Percentiles rank a stretch among this genome's conserved stretches.
Conservation (phyloP, 345 rosid genomes). For the Rubroshorea leprosula region DNA sequence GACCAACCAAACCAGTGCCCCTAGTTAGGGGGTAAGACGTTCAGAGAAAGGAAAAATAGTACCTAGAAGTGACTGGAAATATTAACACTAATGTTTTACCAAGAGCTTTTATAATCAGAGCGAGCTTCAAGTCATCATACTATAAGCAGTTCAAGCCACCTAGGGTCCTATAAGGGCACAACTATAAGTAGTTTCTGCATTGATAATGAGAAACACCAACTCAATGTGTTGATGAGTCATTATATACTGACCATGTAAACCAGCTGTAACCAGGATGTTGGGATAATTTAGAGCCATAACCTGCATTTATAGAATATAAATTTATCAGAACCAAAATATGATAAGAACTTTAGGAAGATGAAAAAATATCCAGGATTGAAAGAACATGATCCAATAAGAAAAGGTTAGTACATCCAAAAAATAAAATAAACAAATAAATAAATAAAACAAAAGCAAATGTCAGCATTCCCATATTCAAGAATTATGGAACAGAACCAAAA, state of each 20-base stretch:
- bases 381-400: neutral
- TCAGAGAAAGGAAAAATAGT: too few species aligned
- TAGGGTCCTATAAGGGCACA: neutral
- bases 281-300: constrained; percentile 77
- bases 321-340: constrained; percentile 8
- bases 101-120: too few species aligned
- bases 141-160: neutral
- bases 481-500: neutral
- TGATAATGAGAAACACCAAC: neutral
- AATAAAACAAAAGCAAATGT: neutral
- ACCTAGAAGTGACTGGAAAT: too few species aligned
- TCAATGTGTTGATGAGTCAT: neutral
- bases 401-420: neutral
- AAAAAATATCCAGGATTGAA: neutral
- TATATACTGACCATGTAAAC: constrained; percentile 64
- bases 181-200: neutral
- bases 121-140: too few species aligned
- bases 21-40: too few species aligned
- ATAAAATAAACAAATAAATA: neutral
- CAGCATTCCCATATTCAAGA: neutral
- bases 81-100: too few species aligned
- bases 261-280: constrained; percentile 72
- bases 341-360: neutral
- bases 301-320: constrained; percentile 31
- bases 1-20: too few species aligned